Conservation (phyloP, 257 asterid species). For the Petrea volubilis region DNA sequence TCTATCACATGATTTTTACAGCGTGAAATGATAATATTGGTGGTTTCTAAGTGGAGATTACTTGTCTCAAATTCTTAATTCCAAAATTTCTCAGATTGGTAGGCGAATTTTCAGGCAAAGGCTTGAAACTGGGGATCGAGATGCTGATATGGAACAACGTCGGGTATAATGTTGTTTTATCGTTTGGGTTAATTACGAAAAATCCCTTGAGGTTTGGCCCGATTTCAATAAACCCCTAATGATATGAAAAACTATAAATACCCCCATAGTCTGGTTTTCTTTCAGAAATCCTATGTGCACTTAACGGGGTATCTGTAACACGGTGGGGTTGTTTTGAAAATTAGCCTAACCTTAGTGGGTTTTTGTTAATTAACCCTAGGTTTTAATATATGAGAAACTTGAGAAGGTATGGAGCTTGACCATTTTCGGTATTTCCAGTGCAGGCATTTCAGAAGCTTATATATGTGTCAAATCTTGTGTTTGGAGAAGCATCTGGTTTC, state of each 20-base stretch:
- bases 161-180: constrained; percentile 42
- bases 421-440: constrained; percentile 59
- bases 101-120: constrained; percentile 88
- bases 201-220: too few relatives aligned
- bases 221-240: too few relatives aligned
- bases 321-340: too few relatives aligned
- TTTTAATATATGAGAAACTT: constrained; percentile 18
- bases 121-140: constrained; percentile 96
- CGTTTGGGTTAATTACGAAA: background rate
- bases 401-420: constrained; percentile 49
- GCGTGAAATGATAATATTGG: background rate
- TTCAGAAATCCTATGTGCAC: too few relatives aligned
- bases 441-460: constrained; percentile 99
- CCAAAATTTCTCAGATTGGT: constrained; percentile 73
- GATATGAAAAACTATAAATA: too few relatives aligned
- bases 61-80: constrained; percentile 29
- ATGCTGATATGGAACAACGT: constrained; percentile 77
- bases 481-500: constrained; percentile 95
- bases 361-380: background rate
- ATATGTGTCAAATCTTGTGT: constrained; percentile 88
- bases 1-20: constrained; percentile 11
- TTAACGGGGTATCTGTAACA: too few relatives aligned
- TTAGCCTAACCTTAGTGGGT: too few relatives aligned
- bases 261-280: too few relatives aligned
- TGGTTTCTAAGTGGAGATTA: constrained; percentile 8